These are phyloP conservation scores for Apiotrichum gracile DNA, from an alignment of 1,284 basidiomycete species.

Conservation along the genomic window DNA sequence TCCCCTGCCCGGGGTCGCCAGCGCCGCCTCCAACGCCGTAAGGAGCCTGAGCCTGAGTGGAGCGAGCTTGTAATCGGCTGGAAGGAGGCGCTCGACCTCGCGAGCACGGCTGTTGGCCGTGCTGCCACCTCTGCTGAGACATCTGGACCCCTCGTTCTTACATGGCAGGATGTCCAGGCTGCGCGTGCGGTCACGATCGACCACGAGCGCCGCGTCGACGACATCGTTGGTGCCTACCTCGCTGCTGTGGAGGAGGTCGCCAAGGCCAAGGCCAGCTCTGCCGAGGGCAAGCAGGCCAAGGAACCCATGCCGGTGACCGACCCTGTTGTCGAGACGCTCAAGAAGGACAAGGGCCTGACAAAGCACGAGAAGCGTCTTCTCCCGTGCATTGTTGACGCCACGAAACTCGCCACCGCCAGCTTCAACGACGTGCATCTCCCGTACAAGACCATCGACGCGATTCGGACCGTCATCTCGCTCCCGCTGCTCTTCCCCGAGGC, in stretches of 20 bases:
- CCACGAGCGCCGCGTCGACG: constrained; percentile 9
- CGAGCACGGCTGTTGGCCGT: constrained; percentile 22
- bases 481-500: constrained; percentile 84
- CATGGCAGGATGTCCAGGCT: constrained; percentile 28
- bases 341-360: constrained; percentile 66
- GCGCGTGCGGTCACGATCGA: constrained; percentile 13
- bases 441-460: constrained; percentile 73
- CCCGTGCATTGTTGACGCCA: constrained; percentile 73
- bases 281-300: constrained; percentile 4
- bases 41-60: constrained; percentile 49
- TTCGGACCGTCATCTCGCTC: constrained; percentile 83
- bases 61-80: constrained; percentile 25
- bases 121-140: constrained; percentile 1
- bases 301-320: constrained; percentile 45
- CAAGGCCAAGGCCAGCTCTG: neutral
- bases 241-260: constrained; percentile 5
- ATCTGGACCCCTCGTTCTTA: constrained; percentile 8
- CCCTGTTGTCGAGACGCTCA: constrained; percentile 67
- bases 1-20: constrained; percentile 60
- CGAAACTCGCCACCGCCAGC: constrained; percentile 60
- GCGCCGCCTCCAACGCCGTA: constrained; percentile 66
- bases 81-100: constrained; percentile 26
- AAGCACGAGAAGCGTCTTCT: constrained; percentile 69
- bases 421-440: constrained; percentile 85
- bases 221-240: constrained; percentile 20